A percentile compares a stretch with the other conserved stretches of the same genome.
Evolutionary conservation across 1,284 basidiomycete genomes (phyloP).

Genomic region (Cryptococcus depauperatus): DNA sequence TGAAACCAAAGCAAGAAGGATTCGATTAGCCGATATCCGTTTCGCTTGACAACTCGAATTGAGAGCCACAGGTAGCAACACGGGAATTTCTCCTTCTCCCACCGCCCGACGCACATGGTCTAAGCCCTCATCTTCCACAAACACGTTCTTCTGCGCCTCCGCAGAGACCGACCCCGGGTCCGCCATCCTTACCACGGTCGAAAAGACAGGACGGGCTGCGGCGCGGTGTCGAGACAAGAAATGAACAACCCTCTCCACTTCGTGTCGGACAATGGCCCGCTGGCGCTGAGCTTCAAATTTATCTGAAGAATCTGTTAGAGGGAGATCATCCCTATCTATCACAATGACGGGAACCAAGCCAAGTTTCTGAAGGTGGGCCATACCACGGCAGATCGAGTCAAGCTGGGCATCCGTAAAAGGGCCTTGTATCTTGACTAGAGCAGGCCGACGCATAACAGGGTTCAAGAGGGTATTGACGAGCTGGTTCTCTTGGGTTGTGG

Average conservation of each 20-base stretch:
- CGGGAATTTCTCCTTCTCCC: conserved; percentile 86
- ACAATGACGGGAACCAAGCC: conserved; percentile 93
- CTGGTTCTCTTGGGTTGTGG: conserved; percentile 8
- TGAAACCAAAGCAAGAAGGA: conserved; percentile 76
- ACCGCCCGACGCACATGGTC: conserved; percentile 78
- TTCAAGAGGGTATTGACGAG: conserved; percentile 76
- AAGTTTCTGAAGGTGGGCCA: conserved; percentile 91
- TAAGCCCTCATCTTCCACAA: conserved; percentile 59
- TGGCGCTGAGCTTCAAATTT: conserved; percentile 28
- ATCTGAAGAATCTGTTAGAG: conserved; percentile 53
- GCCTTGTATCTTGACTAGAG: conserved; percentile 93
- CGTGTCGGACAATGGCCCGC: conserved; percentile 66
- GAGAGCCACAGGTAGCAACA: conserved; percentile 87
- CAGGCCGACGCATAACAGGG: conserved; percentile 55
- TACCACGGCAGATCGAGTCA: conserved; percentile 83
- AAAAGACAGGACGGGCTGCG: conserved; percentile 75
- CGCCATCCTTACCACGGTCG: conserved; percentile 67
- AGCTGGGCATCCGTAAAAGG: conserved; percentile 94
- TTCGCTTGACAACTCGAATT: conserved; percentile 82
- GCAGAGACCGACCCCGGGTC: conserved; percentile 3
- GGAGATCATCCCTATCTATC: conserved; percentile 76
- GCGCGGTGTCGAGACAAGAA: conserved; percentile 78
- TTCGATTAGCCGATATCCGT: conserved; percentile 81
- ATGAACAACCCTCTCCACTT: conserved; percentile 75
- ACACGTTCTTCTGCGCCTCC: conserved; percentile 27